Percentiles rank a stretch among this genome's conserved stretches.
Evolutionary conservation across 495 filamentous ascomycete species (phyloP).

Genomic region (Penicillium nucicola): DNA sequence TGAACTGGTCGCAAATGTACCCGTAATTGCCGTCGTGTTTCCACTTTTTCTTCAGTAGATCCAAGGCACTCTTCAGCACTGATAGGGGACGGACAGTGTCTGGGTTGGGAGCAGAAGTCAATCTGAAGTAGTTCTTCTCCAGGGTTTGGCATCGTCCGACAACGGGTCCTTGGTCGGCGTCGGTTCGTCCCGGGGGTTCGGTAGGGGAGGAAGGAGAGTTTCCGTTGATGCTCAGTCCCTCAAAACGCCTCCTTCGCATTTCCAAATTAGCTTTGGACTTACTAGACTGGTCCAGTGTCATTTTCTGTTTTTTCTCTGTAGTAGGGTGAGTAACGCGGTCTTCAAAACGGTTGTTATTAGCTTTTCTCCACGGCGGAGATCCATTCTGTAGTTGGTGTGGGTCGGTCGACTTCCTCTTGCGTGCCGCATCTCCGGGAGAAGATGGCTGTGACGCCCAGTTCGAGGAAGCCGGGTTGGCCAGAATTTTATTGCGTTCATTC

Average conservation of each 20-base stretch:
- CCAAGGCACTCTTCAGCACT: constrained; percentile 78
- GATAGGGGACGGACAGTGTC: constrained; percentile 81
- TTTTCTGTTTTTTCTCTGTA: constrained; percentile 59
- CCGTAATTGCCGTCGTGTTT: constrained; percentile 87
- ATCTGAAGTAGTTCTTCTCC: constrained; percentile 91
- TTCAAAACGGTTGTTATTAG: constrained; percentile 67
- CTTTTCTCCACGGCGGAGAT: constrained; percentile 70
- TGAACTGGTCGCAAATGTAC: constrained; percentile 99
- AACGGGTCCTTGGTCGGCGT: constrained; percentile 68
- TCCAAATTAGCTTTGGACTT: constrained; percentile 87
- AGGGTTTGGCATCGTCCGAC: constrained; percentile 80
- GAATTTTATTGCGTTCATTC: constrained; percentile 58
- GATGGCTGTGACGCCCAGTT: constrained; percentile 33
- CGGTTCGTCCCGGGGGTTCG: constrained; percentile 53
- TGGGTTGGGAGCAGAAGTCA: constrained; percentile 85
- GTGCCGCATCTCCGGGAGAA: constrained; percentile 36
- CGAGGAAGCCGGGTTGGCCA: constrained; percentile 37
- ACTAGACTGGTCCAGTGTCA: constrained; percentile 58
- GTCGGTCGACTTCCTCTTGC: constrained; percentile 82
- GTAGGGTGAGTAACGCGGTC: constrained; percentile 67
- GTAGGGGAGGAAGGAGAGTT: constrained; percentile 49
- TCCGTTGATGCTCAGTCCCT: constrained; percentile 55
- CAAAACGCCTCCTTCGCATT: constrained; percentile 84
- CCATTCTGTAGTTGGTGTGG: constrained; percentile 41
- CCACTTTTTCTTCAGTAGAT: constrained; percentile 92